Evolutionary conservation across 345 rosid species (phyloP).

Genomic region (Eutrema japonicum): DNA sequence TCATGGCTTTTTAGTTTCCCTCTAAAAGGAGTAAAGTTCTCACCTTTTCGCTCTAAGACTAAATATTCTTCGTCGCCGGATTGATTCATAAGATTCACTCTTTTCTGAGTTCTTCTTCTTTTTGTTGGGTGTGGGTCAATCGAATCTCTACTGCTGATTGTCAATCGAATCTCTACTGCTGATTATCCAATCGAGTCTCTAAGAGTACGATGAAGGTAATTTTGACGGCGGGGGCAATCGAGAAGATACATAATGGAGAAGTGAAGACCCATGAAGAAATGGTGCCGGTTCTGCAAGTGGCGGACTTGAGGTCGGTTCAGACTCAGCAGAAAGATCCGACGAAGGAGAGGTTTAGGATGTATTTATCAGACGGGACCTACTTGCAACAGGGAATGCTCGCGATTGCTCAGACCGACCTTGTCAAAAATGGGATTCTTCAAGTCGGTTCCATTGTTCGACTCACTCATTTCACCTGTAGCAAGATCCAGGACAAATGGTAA

Average conservation of each 20-base stretch:
- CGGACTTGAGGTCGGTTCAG: conserved; percentile 60
- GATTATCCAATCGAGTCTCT: neutral
- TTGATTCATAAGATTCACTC: neutral
- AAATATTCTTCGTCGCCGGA: neutral
- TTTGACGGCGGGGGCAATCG: conserved; percentile 70
- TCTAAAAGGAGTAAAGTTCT: conserved; percentile 14
- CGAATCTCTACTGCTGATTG: neutral
- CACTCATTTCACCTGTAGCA: conserved; percentile 56
- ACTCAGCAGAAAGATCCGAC: conserved; percentile 36
- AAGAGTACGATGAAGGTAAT: conserved; percentile 41
- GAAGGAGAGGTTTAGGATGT: conserved; percentile 61
- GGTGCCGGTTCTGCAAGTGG: conserved; percentile 69
- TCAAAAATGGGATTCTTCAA: conserved; percentile 54
- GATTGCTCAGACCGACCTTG: conserved; percentile 59
- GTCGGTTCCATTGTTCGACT: conserved; percentile 67
- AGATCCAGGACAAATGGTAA: conserved; percentile 66
- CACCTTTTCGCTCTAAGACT: conserved; percentile 17
- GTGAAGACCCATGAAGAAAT: conserved; percentile 49
- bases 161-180: neutral
- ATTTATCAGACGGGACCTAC: conserved; percentile 70
- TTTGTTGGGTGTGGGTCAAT: neutral
- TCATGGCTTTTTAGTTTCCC: conserved; percentile 31
- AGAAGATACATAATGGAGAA: conserved; percentile 51
- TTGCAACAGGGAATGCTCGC: conserved; percentile 77
- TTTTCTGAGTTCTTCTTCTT: neutral